Conservation (phyloP, 2,329 filamentous ascomycete species). For the Apiospora kogelbergensis region DNA sequence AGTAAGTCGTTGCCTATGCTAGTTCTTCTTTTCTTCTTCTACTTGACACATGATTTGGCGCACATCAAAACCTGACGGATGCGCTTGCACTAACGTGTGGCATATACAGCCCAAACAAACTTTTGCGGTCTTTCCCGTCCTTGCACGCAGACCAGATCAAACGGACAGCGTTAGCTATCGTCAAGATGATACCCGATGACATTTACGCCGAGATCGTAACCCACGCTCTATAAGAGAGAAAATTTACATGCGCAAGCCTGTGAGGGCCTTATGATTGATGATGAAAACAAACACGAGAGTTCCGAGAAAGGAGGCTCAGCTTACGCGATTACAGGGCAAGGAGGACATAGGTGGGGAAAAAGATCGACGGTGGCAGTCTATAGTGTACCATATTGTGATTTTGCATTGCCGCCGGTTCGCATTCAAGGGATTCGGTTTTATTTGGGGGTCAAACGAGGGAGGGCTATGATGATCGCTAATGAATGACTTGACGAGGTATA, state of each 20-base stretch:
- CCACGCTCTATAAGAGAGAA: conserved; percentile 69
- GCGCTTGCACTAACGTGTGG: background rate
- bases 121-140: conserved; percentile 83
- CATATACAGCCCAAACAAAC: conserved; percentile 79
- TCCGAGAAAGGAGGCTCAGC: background rate
- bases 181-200: conserved; percentile 86
- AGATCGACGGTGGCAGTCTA: background rate
- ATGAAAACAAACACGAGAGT: background rate
- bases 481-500: conserved; percentile 1
- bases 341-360: background rate
- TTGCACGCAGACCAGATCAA: conserved; percentile 84
- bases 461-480: background rate
- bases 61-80: background rate
- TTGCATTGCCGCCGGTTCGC: background rate
- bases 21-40: no score
- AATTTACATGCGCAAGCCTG: background rate
- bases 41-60: background rate
- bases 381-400: background rate
- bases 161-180: conserved; percentile 79
- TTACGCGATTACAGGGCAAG: background rate
- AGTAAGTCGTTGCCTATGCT: conserved; percentile 51
- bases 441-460: background rate
- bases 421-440: background rate
- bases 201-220: conserved; percentile 87
- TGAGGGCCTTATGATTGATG: background rate